Evolutionary conservation across 176 grass and related monocot species (phyloP).

Genomic region (Oropetium thomaeum): DNA sequence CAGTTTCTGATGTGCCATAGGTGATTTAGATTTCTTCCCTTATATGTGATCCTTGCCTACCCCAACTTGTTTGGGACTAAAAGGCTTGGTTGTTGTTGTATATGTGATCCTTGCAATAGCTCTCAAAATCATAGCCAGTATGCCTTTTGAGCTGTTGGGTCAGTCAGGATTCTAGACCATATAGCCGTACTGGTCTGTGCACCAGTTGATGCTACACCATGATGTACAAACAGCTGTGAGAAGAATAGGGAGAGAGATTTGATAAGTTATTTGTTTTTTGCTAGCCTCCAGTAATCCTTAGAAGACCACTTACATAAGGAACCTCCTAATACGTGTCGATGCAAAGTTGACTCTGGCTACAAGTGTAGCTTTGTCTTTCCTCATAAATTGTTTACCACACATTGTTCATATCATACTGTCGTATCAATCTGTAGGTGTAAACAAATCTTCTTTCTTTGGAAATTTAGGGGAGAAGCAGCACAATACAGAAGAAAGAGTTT

Average conservation of each 20-base stretch:
- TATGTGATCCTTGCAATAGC: no score
- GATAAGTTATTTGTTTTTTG: background rate
- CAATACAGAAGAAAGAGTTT: slow-evolving; percentile 50
- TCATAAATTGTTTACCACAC: background rate
- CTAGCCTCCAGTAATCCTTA: background rate
- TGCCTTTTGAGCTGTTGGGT: background rate
- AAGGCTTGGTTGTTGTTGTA: no score
- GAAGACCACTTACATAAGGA: background rate
- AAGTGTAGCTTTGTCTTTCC: background rate
- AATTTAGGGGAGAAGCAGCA: slow-evolving; percentile 51
- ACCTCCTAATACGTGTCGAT: no score
- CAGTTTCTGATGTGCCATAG: no score
- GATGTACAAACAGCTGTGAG: background rate
- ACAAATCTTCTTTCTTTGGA: background rate
- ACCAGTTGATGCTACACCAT: background rate
- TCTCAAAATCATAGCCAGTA: no score
- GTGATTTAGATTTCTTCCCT: no score
- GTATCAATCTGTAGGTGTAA: background rate
- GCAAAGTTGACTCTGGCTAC: no score
- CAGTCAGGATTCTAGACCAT: slow-evolving; percentile 10
- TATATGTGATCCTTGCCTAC: no score
- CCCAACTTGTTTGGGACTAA: no score
- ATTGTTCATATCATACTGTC: background rate
- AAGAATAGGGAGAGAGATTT: background rate
- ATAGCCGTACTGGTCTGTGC: background rate